These are phyloP conservation scores for Sisymbrium altissimum DNA, from an alignment of 345 rosid genomes.

Conservation along the genomic window DNA sequence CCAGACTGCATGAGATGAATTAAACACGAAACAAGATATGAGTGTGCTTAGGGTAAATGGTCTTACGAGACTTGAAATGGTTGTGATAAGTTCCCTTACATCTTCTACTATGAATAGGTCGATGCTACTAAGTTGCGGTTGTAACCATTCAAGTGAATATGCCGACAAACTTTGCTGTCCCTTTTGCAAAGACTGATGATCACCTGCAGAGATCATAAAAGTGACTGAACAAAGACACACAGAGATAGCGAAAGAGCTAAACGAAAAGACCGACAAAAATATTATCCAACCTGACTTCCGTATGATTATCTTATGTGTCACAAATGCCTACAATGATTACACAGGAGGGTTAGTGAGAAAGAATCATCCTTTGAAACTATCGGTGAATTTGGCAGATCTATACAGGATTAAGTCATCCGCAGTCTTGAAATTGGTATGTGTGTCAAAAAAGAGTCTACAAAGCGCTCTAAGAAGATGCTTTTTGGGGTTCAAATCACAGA, in stretches of 20 bases:
- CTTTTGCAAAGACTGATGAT: slow-evolving; percentile 28
- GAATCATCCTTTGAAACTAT: background rate
- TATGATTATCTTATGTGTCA: slow-evolving; percentile 58
- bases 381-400: background rate
- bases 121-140: slow-evolving; percentile 43
- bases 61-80: background rate
- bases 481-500: slow-evolving; percentile 2
- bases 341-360: slow-evolving; percentile 1
- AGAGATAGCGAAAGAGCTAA: background rate
- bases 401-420: background rate
- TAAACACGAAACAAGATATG: background rate
- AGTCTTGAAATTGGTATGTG: background rate
- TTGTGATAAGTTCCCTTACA: slow-evolving; percentile 34
- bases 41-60: background rate
- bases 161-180: slow-evolving; percentile 15
- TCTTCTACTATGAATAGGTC: slow-evolving; percentile 56
- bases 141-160: slow-evolving; percentile 56
- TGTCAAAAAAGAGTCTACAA: background rate
- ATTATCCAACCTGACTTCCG: slow-evolving; percentile 43
- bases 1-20: slow-evolving; percentile 27
- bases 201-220: slow-evolving; percentile 32
- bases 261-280: background rate
- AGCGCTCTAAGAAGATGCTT: background rate
- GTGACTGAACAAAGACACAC: background rate
- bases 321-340: slow-evolving; percentile 54